phyloP scores from a whole-genome alignment of 352 stramenopile species.

The Globisporangium emineosum region DNA sequence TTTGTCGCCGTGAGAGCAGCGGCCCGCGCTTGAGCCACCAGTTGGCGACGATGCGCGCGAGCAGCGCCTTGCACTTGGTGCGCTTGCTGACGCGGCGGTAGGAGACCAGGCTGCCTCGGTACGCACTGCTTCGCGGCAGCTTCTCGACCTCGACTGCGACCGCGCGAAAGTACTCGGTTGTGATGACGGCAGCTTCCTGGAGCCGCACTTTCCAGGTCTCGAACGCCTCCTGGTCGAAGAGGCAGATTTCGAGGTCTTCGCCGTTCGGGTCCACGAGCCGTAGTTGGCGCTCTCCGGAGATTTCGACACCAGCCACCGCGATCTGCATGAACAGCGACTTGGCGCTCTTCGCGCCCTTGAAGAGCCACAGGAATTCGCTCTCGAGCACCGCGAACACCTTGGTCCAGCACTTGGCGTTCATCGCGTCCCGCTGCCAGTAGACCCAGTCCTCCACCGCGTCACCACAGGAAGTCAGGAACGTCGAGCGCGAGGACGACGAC shows the following conservation, averaged over 20 bases:
- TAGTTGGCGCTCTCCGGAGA: conserved; percentile 60
- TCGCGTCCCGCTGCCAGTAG: conserved; percentile 79
- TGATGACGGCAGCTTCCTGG: conserved; percentile 57
- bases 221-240: conserved; percentile 55
- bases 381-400: conserved; percentile 79
- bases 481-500: conserved; percentile 36
- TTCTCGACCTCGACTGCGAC: conserved; percentile 49
- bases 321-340: conserved; percentile 72
- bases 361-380: conserved; percentile 81
- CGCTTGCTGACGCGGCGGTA: conserved; percentile 55
- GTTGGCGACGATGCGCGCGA: conserved; percentile 36
- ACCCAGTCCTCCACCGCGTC: conserved; percentile 73
- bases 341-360: conserved; percentile 57
- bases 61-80: conserved; percentile 39
- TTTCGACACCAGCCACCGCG: conserved; percentile 63
- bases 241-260: conserved; percentile 72
- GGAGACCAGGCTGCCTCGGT: conserved; percentile 66
- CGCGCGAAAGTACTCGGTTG: conserved; percentile 61
- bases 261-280: conserved; percentile 73
- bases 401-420: conserved; percentile 70
- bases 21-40: conserved; percentile 33
- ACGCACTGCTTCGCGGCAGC: conserved; percentile 56
- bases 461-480: conserved; percentile 38
- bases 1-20: conserved; percentile 10
- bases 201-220: conserved; percentile 47